Evolutionary conservation across 1,284 basidiomycete genomes (phyloP).

Genomic region (Peniophora sp.): DNA sequence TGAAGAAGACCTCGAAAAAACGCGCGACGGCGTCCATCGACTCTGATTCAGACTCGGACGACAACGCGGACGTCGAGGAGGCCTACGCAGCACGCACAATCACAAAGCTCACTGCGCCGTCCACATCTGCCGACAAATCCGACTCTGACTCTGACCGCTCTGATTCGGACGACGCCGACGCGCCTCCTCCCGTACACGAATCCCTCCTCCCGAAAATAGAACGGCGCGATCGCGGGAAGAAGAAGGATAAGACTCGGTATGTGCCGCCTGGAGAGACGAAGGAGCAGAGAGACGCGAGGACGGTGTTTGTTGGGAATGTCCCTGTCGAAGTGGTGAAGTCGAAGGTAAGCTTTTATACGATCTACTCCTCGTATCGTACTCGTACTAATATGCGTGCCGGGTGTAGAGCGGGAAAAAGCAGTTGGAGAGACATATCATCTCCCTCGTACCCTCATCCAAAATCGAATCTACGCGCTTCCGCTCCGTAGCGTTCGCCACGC

Average conservation of each 20-base stretch:
- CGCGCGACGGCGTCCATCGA: not conserved
- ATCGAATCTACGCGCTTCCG: constrained; percentile 90
- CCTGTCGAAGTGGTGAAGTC: constrained; percentile 69
- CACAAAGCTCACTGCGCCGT: constrained; percentile 1
- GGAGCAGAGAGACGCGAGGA: constrained; percentile 69
- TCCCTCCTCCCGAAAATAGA: constrained; percentile 15
- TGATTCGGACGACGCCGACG: constrained; percentile 27
- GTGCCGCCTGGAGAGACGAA: constrained; percentile 61
- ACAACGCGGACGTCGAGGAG: constrained; percentile 7
- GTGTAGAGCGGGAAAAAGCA: constrained; percentile 55
- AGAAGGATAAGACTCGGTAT: constrained; percentile 27
- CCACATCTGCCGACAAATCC: not conserved
- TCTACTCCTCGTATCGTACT: too few species aligned
- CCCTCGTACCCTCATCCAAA: constrained; percentile 62
- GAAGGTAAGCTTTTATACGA: constrained; percentile 42
- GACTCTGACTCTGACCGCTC: constrained; percentile 4
- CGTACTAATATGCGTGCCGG: not conserved
- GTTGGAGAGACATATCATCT: constrained; percentile 65
- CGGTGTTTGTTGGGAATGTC: constrained; percentile 92
- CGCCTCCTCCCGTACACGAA: constrained; percentile 38
- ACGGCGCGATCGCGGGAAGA: constrained; percentile 14
- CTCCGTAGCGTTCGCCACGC: constrained; percentile 79
- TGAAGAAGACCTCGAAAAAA: constrained; percentile 8
- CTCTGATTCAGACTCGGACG: constrained; percentile 5
- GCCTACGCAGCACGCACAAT: constrained; percentile 8